Percentiles rank a stretch among this genome's conserved stretches.
These are phyloP conservation scores for Cyamopsis tetragonoloba DNA, from an alignment of 306 rosid genomes.

Conservation along the genomic window DNA sequence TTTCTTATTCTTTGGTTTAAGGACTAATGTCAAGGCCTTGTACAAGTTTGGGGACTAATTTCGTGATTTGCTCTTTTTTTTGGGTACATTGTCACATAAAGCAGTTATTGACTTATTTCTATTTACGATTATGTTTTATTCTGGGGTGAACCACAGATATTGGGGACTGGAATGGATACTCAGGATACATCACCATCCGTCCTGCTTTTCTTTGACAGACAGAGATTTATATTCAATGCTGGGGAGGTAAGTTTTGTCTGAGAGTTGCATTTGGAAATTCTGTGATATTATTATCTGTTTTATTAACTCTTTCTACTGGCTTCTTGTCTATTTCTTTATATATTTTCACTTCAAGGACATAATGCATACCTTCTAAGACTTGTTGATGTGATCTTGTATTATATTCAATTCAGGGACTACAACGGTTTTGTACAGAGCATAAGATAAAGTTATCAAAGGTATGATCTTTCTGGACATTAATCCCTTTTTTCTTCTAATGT, in stretches of 20 bases:
- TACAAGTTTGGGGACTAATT: no score
- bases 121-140: neutral
- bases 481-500: neutral
- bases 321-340: neutral
- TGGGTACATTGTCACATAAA: neutral
- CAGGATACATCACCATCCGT: constrained; percentile 88
- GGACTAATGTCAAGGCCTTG: no score
- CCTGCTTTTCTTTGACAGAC: constrained; percentile 83
- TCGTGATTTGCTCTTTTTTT: no score
- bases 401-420: constrained; percentile 58
- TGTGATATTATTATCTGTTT: neutral
- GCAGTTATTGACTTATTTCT: neutral
- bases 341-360: neutral
- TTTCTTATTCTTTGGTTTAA: no score
- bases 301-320: neutral
- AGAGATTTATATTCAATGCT: constrained; percentile 82
- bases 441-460: constrained; percentile 80
- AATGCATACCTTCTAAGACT: neutral
- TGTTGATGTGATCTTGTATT: neutral
- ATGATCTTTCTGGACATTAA: constrained; percentile 5
- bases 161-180: constrained; percentile 94
- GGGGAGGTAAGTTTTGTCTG: constrained; percentile 58
- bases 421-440: constrained; percentile 87
- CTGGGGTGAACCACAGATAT: constrained; percentile 34
- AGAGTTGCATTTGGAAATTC: neutral